A percentile compares a stretch with the other conserved stretches of the same genome.
Evolutionary conservation across 106 monocot genomes (phyloP).

Genomic region (Amphibolis antarctica): DNA sequence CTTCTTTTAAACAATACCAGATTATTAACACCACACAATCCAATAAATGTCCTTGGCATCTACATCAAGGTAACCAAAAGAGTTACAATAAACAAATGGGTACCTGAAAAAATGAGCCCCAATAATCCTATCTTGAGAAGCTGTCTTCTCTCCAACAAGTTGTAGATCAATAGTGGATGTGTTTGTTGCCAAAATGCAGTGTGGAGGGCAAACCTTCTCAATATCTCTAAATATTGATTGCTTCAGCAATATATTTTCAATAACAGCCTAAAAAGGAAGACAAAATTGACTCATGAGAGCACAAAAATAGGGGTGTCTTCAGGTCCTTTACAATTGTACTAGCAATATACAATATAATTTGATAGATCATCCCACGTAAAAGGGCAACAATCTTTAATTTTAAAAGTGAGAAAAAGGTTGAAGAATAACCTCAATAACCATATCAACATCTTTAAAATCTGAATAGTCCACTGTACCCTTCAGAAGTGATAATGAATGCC

Average conservation of each 20-base stretch:
- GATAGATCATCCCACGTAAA: background rate
- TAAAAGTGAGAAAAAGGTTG: background rate
- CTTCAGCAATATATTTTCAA: conserved; percentile 76
- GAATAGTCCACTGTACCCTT: conserved; percentile 75
- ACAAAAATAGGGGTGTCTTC: background rate
- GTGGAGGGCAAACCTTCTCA: conserved; percentile 56
- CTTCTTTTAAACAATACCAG: too few species aligned
- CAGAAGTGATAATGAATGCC: conserved; percentile 52
- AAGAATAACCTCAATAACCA: conserved; percentile 79
- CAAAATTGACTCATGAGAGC: conserved; percentile 1
- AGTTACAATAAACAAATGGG: background rate
- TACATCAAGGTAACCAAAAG: too few species aligned
- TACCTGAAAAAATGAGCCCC: conserved; percentile 99
- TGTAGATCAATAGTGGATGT: conserved; percentile 91
- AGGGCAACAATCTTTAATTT: background rate
- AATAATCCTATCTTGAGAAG: conserved; percentile 76
- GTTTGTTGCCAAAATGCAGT: conserved; percentile 84
- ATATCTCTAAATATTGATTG: conserved; percentile 88
- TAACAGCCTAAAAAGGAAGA: conserved; percentile 46
- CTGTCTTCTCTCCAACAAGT: conserved; percentile 70
- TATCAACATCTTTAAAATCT: conserved; percentile 75
- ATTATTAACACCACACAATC: too few species aligned
- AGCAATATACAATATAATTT: too few species aligned
- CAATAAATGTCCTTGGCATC: too few species aligned
- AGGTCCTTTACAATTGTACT: background rate